These are phyloP conservation scores for Kodamaea kaohsiungensis DNA, from an alignment of 805 yeast genomes.

Conservation along the genomic window DNA sequence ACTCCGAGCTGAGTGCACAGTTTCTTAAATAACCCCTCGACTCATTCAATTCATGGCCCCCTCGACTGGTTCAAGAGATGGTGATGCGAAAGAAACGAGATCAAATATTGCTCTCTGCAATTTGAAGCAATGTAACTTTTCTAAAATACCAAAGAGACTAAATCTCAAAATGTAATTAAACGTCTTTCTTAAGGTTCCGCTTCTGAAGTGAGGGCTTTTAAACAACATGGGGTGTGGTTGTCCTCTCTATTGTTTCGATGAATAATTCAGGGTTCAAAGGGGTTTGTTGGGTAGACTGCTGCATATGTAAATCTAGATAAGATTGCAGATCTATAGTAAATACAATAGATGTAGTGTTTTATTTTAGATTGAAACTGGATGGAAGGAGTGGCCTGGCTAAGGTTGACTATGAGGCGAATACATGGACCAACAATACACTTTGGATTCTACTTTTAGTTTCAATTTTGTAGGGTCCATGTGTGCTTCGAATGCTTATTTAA, in stretches of 20 bases:
- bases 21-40: neutral
- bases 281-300: neutral
- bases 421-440: too few species aligned
- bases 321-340: neutral
- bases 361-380: too few species aligned
- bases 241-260: neutral
- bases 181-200: neutral
- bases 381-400: too few species aligned
- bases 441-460: too few species aligned
- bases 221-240: neutral
- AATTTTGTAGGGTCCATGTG: too few species aligned
- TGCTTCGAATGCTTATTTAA: too few species aligned
- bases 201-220: neutral
- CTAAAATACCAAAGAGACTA: neutral
- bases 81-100: neutral
- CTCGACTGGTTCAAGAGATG: neutral
- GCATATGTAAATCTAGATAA: neutral
- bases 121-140: neutral
- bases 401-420: too few species aligned
- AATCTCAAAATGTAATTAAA: neutral
- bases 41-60: neutral
- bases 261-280: neutral
- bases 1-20: neutral
- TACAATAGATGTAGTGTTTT: too few species aligned
- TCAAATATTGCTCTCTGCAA: neutral